phyloP scores from a whole-genome alignment of 2,329 filamentous ascomycete species.

The Apiospora phragmitis region DNA sequence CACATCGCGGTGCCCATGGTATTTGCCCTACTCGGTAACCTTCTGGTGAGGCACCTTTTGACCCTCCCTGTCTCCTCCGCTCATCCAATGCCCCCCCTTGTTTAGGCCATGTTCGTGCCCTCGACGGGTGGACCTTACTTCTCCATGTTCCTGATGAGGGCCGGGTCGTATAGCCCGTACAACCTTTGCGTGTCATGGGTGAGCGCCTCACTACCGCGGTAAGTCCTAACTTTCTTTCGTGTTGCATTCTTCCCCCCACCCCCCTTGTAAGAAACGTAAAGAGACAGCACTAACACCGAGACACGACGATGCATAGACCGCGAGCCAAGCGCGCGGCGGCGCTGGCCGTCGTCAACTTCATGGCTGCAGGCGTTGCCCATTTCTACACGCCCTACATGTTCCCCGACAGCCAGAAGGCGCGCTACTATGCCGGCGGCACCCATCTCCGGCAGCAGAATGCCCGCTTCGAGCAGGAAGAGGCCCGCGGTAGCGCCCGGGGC shows the following conservation, averaged over 20 bases:
- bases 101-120: conserved; percentile 16
- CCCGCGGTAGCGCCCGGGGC: background rate
- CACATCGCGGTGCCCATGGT: conserved; percentile 41
- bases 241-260: accelerated
- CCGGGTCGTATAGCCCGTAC: conserved; percentile 19
- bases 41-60: background rate
- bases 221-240: background rate
- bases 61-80: background rate
- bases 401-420: conserved; percentile 29
- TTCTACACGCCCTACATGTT: conserved; percentile 34
- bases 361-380: conserved; percentile 23
- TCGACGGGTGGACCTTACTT: conserved; percentile 26
- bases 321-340: conserved; percentile 24
- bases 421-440: conserved; percentile 30
- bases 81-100: background rate
- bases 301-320: conserved; percentile 9
- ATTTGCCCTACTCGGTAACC: background rate
- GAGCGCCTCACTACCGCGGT: conserved; percentile 23
- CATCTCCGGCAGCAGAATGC: conserved; percentile 25
- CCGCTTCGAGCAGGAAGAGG: conserved; percentile 17
- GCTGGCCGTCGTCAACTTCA: conserved; percentile 28
- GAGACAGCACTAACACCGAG: background rate
- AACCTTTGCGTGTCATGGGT: conserved; percentile 21
- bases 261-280: too few species aligned
- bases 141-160: conserved; percentile 25